Evolutionary conservation across 2,329 filamentous ascomycete genomes (phyloP).

Genomic region (Rhinocladiella similis): DNA sequence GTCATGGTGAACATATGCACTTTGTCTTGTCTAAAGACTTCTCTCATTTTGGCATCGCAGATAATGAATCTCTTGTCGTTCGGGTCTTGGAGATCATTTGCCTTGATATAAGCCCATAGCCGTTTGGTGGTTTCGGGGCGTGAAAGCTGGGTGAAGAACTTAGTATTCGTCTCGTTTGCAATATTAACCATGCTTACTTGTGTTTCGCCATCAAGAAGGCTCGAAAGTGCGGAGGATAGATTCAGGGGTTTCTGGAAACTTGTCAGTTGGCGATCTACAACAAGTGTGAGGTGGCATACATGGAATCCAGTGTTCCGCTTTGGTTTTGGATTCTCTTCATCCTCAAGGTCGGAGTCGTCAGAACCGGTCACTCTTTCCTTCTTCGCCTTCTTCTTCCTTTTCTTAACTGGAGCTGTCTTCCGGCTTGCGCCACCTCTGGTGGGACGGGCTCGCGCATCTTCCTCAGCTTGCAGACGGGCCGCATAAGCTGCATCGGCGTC

Average conservation of each 20-base stretch:
- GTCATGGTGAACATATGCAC: constrained; percentile 99
- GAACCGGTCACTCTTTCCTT: constrained; percentile 48
- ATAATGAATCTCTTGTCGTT: constrained; percentile 87
- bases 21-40: constrained; percentile 85
- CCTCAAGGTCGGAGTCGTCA: constrained; percentile 76
- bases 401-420: constrained; percentile 61
- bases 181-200: constrained; percentile 38
- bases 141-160: constrained; percentile 63
- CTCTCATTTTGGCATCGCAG: constrained; percentile 88
- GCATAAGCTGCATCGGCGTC: constrained; percentile 87
- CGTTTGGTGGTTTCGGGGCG: constrained; percentile 94
- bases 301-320: constrained; percentile 89
- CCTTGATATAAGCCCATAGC: constrained; percentile 94
- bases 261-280: background rate
- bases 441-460: constrained; percentile 73
- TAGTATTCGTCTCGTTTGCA: constrained; percentile 4
- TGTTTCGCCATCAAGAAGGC: constrained; percentile 45
- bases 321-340: constrained; percentile 64
- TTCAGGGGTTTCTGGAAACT: constrained; percentile 45
- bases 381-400: constrained; percentile 56
- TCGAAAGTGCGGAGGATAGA: constrained; percentile 46
- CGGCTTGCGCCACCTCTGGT: constrained; percentile 71
- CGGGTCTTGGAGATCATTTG: constrained; percentile 83
- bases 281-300: constrained; percentile 46
- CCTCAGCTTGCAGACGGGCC: constrained; percentile 85